A percentile compares a stretch with the other conserved stretches of the same genome.
Evolutionary conservation across 2,329 filamentous ascomycete genomes (phyloP).

Genomic region (Exophiala mesophila): DNA sequence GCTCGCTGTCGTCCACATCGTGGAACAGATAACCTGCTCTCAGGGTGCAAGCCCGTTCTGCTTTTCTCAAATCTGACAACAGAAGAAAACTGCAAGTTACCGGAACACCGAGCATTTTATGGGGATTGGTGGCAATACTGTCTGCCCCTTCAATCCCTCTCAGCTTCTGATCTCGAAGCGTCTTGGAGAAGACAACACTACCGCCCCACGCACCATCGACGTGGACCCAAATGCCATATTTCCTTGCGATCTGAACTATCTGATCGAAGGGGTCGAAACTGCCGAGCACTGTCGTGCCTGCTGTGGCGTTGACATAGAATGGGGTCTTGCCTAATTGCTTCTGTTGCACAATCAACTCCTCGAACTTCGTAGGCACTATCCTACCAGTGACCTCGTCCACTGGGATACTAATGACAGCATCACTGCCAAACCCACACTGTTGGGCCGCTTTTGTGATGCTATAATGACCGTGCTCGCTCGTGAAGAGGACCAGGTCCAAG

Average conservation of each 20-base stretch:
- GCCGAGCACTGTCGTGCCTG: constrained; percentile 88
- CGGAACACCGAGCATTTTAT: constrained; percentile 95
- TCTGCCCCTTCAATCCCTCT: constrained; percentile 69
- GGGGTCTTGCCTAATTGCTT: constrained; percentile 68
- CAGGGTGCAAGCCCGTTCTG: constrained; percentile 79
- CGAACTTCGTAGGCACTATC: constrained; percentile 65
- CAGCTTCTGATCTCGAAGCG: constrained; percentile 60
- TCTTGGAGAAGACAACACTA: constrained; percentile 65
- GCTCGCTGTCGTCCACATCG: constrained; percentile 36
- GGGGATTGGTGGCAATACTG: constrained; percentile 82
- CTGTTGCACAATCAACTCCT: constrained; percentile 57
- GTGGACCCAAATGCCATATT: constrained; percentile 80
- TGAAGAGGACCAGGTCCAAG: constrained; percentile 73
- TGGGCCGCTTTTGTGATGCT: constrained; percentile 92
- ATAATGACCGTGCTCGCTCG: constrained; percentile 86
- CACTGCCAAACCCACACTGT: constrained; percentile 75
- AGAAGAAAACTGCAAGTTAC: constrained; percentile 88
- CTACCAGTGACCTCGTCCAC: constrained; percentile 63
- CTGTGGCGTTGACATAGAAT: constrained; percentile 92
- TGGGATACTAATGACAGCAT: constrained; percentile 67
- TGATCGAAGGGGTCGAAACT: constrained; percentile 75
- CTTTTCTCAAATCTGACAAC: constrained; percentile 66
- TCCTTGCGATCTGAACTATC: constrained; percentile 65
- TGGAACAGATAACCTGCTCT: constrained; percentile 85
- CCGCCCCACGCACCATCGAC: constrained; percentile 92